Conservation (phyloP, 2,329 filamentous ascomycete species). For the Neonectria coccinea region DNA sequence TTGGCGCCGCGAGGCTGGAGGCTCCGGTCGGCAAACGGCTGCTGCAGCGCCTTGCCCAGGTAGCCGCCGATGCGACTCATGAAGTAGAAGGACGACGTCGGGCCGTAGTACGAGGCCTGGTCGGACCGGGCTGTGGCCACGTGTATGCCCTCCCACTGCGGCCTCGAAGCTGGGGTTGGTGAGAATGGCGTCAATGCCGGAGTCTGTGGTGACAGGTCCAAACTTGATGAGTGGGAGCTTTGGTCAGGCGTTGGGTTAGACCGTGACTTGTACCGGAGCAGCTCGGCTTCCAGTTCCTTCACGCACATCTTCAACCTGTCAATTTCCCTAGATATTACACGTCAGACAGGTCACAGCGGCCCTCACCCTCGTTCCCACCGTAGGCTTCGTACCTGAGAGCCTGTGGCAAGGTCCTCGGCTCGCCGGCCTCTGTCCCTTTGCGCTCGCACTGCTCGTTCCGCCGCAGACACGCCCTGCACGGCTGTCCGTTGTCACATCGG, state of each 20-base stretch:
- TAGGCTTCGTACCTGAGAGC: constrained; percentile 26
- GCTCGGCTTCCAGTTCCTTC: constrained; percentile 47
- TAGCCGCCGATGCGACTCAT: constrained; percentile 55
- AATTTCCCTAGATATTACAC: constrained; percentile 46
- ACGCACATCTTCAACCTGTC: constrained; percentile 49
- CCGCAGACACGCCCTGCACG: constrained; percentile 52
- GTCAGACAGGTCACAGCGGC: neutral
- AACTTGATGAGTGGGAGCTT: constrained; percentile 10
- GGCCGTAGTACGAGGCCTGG: constrained; percentile 57
- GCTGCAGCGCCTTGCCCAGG: constrained; percentile 49
- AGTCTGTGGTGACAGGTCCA: constrained; percentile 7
- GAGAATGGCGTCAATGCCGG: constrained; percentile 5
- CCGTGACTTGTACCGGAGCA: constrained; percentile 15
- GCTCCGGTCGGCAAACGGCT: constrained; percentile 34
- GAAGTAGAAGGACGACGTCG: constrained; percentile 59
- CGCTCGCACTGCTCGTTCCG: constrained; percentile 49
- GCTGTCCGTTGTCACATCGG: constrained; percentile 53
- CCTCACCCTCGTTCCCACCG: too few species aligned
- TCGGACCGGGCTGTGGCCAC: constrained; percentile 51
- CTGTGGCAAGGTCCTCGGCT: constrained; percentile 44
- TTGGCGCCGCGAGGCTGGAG: constrained; percentile 33
- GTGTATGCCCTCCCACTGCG: constrained; percentile 50
- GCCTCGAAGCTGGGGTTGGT: neutral
- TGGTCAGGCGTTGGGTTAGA: constrained; percentile 24
- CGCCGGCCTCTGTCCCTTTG: constrained; percentile 41